Conservation (phyloP, 164 flowering plant genomes). For the Vitis riparia region DNA sequence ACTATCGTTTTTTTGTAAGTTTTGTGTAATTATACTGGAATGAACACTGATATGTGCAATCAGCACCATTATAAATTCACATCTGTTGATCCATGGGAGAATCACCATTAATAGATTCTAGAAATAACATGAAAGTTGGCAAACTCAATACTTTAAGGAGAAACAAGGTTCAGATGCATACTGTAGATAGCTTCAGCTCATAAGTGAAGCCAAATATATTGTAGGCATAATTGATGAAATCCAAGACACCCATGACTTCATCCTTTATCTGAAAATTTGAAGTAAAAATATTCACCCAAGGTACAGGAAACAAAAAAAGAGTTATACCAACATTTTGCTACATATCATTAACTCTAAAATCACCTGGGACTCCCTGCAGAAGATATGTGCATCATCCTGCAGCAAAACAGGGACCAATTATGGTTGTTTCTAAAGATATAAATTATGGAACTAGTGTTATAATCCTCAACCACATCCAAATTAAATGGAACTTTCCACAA, state of each 20-base stretch:
- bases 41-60: no score
- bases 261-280: constrained; percentile 71
- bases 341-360: constrained; percentile 14
- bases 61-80: no score
- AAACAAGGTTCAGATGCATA: constrained; percentile 26
- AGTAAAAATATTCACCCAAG: background rate
- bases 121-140: no score
- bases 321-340: background rate
- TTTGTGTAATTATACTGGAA: no score
- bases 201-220: constrained; percentile 87
- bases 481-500: no score
- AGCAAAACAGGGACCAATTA: constrained; percentile 3
- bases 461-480: no score
- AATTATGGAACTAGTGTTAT: background rate
- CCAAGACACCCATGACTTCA: constrained; percentile 82
- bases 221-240: constrained; percentile 71
- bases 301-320: background rate
- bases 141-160: no score
- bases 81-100: no score
- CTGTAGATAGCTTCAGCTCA: constrained; percentile 96
- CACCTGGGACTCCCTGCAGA: constrained; percentile 92
- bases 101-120: no score
- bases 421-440: constrained; percentile 1
- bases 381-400: constrained; percentile 99
- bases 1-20: no score